A percentile compares a stretch with the other conserved stretches of the same genome.
phyloP scores from a whole-genome alignment of 139 green algal species.

The Tetradesmus obliquus region DNA sequence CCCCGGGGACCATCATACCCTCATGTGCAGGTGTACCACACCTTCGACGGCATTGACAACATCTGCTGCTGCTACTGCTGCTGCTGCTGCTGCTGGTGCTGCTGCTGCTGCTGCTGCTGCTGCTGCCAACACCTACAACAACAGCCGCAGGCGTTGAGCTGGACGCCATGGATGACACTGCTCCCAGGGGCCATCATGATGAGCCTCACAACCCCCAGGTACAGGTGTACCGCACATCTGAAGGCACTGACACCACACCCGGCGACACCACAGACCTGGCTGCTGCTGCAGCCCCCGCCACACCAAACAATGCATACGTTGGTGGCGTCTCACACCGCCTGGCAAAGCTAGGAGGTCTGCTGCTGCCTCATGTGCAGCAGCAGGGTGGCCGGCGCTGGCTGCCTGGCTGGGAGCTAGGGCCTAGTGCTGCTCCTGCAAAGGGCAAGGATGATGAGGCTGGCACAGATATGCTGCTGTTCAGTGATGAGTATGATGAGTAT shows the following conservation, averaged over 20 bases:
- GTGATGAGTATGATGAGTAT: conserved; percentile 30
- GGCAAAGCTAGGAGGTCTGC: neutral
- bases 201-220: neutral
- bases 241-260: neutral
- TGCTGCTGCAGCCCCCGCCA: neutral
- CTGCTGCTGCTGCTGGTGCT: neutral
- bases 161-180: neutral
- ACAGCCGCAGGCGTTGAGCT: neutral
- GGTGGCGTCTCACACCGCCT: neutral
- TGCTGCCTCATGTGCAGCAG: neutral
- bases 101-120: neutral
- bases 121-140: neutral
- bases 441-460: conserved; percentile 1
- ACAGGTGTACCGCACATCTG: neutral
- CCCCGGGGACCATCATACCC: neutral
- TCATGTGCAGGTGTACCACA: too few relatives aligned
- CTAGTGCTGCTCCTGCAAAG: neutral
- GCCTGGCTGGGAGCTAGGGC: neutral
- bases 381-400: neutral
- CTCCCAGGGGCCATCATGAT: neutral
- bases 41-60: neutral
- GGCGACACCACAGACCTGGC: neutral
- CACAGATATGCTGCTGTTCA: neutral
- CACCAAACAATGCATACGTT: neutral
- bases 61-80: too few relatives aligned